Conservation (phyloP, 75 land plant genomes). For the Isoetes taiwanensis region DNA sequence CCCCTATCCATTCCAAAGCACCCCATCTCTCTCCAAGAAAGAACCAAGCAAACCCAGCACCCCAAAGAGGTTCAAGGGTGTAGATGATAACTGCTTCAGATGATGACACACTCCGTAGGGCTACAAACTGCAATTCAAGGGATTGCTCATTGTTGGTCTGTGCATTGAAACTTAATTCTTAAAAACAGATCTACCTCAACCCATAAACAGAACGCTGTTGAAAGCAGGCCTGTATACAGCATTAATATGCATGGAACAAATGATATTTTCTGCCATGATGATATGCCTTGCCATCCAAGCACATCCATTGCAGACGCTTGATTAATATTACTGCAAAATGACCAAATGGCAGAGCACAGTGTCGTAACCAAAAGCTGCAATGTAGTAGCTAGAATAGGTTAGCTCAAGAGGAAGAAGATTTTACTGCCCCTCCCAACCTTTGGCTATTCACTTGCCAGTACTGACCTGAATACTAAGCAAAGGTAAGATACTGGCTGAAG, state of each 20-base stretch:
- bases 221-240: conserved; percentile 66
- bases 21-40: conserved; percentile 89
- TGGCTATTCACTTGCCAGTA: too few relatives aligned
- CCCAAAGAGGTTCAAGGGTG: conserved; percentile 89
- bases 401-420: too few relatives aligned
- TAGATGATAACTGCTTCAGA: conserved; percentile 79
- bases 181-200: conserved; percentile 43
- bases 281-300: too few relatives aligned
- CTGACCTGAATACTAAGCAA: too few relatives aligned
- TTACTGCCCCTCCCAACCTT: too few relatives aligned
- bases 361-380: conserved; percentile 55
- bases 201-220: conserved; percentile 80
- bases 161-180: too few relatives aligned
- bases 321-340: conserved; percentile 12
- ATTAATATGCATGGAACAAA: conserved; percentile 74
- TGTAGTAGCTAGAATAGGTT: too few relatives aligned
- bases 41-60: conserved; percentile 88
- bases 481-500: too few relatives aligned
- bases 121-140: conserved; percentile 62
- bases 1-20: conserved; percentile 61
- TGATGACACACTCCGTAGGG: conserved; percentile 77
- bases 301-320: too few relatives aligned
- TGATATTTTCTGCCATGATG: too few relatives aligned
- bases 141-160: too few relatives aligned
- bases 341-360: conserved; percentile 45